Evolutionary conservation across 305 asterid genomes (phyloP), one percentile per base, ranked within the genome.

Genomic region (Fraxinus sp.): DNA sequence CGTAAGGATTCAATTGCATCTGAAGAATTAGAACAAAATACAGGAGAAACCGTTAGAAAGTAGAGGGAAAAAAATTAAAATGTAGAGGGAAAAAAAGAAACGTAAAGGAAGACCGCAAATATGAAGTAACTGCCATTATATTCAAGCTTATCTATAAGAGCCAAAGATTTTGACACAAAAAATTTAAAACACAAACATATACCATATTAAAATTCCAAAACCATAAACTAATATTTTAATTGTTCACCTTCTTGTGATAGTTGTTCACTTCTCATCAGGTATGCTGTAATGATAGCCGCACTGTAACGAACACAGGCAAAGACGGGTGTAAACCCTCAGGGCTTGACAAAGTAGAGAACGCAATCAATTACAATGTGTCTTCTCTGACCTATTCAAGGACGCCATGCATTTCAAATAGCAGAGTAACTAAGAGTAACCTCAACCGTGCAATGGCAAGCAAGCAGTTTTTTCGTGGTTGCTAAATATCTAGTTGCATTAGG

Each of bases 211-310:
- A 78, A 82, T 77, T 73, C 79, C 75, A 77, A 74, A 82, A 49
- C 46, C 81, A 26, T 80, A 82, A 85, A 81, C 75, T 35, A 85
- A 37, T 26, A 80, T 74, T 49, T 59, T 79, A 83, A 62, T 72
- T 85, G 84, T 84, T 80, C 87, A 96, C 99, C 99, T 89, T 93
- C 98, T 86, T 77, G 90, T 26, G 98, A 88, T 86, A 96, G 91
- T 74, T 86, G 94, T 87, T 92, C 99, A 86, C 94, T 90, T 90
- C 90, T 94, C 99, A 96, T 96, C 95, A 96, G 88, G 92, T 94
- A 93, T 77, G 99, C 98, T 57, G 93, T 86, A 86, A 93, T 82
- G 81, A 96, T 91, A 87, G 99, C 94, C 49, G 98, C 99, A 90
- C 99, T 96, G 98, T 89, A 92, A 90, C 83, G 86, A 90, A 89